Evolutionary conservation across 2,329 filamentous ascomycete species (phyloP).

Genomic region (Ceratocystis huliohia): DNA sequence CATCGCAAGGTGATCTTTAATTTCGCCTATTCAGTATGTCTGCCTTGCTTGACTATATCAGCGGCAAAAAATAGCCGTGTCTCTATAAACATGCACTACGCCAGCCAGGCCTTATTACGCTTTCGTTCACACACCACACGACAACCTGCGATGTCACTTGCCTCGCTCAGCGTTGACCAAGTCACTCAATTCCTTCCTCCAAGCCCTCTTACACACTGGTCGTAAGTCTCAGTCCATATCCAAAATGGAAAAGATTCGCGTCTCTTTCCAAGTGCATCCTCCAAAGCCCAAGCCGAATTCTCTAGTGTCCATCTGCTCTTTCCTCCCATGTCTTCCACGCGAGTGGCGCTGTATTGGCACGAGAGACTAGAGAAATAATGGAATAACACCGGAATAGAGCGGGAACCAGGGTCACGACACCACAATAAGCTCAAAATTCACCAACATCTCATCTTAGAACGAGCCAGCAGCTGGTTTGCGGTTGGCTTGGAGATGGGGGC

Average conservation of each 20-base stretch:
- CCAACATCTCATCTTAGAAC: neutral
- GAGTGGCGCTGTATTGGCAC: constrained; percentile 7
- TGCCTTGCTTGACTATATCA: constrained; percentile 1
- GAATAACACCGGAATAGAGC: neutral
- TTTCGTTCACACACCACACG: neutral
- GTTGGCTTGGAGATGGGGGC: too few species aligned
- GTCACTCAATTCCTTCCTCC: too few species aligned
- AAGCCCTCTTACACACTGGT: neutral
- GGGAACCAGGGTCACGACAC: neutral
- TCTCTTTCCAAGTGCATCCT: neutral
- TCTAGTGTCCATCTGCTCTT: neutral
- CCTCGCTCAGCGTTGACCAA: neutral
- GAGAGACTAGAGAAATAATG: neutral
- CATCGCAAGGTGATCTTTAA: neutral
- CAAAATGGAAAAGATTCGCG: neutral
- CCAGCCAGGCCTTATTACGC: neutral
- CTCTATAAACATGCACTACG: neutral
- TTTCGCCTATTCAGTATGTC: neutral
- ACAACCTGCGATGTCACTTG: neutral
- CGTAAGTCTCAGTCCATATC: neutral
- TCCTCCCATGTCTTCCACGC: constrained; percentile 8
- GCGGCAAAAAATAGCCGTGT: neutral
- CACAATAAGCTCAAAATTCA: neutral
- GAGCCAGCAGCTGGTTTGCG: too few species aligned
- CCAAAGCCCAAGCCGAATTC: neutral